A percentile compares a stretch with the other conserved stretches of the same genome.
Conservation (phyloP, 2,329 filamentous ascomycete species). For the Clonostachys byssicola region DNA sequence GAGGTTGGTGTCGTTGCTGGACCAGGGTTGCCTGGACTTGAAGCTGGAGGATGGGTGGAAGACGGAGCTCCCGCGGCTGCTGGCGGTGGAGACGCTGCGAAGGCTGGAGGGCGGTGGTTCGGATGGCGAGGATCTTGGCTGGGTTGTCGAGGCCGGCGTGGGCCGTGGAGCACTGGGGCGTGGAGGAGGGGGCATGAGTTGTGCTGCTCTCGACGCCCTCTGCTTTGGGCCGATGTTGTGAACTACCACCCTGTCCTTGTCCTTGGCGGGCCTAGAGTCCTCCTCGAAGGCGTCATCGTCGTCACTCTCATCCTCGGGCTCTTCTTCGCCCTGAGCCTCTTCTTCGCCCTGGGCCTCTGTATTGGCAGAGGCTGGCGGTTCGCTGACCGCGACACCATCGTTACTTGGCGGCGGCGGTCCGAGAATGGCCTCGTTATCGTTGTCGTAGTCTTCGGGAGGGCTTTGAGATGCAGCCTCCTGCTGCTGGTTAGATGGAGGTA, state of each 20-base stretch:
- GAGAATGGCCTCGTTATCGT: not conserved
- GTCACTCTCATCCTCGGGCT: slow-evolving; percentile 11
- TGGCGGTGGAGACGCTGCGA: slow-evolving; percentile 1
- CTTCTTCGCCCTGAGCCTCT: slow-evolving; percentile 6
- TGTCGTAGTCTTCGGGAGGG: not conserved
- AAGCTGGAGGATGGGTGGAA: slow-evolving; percentile 6
- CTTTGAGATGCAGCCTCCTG: too few relatives aligned
- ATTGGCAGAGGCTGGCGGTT: not conserved
- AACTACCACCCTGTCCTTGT: slow-evolving; percentile 3
- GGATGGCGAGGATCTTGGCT: slow-evolving; percentile 1
- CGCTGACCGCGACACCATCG: not conserved
- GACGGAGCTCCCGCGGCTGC: slow-evolving; percentile 4
- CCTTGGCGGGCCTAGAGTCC: slow-evolving; percentile 14
- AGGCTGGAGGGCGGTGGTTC: not conserved
- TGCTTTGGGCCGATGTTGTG: not conserved
- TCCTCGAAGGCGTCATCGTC: slow-evolving; percentile 18
- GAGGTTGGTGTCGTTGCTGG: slow-evolving; percentile 27
- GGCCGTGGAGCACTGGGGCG: not conserved
- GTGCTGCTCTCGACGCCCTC: not conserved
- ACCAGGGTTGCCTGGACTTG: slow-evolving; percentile 30
- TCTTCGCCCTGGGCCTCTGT: slow-evolving; percentile 2
- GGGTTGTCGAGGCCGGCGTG: not conserved
- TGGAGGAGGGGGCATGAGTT: not conserved
- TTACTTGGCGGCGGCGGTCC: not conserved
- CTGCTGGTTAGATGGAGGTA: too few relatives aligned